phyloP scores from a whole-genome alignment of 768 basidiomycete genomes.

The Cyathus striatus region DNA sequence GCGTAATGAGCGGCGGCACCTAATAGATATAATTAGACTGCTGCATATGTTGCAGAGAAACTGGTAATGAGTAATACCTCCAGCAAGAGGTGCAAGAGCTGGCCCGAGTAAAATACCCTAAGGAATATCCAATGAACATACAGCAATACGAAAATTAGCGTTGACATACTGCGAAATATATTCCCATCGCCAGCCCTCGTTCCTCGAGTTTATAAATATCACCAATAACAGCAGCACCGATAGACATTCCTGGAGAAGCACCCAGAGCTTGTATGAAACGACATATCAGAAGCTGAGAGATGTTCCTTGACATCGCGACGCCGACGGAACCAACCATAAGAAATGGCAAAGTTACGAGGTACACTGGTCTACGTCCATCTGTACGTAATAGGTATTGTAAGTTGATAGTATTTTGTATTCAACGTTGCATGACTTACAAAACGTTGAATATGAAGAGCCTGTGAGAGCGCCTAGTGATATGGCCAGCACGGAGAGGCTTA shows the following conservation, averaged over 20 bases:
- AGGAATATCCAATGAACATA: background rate
- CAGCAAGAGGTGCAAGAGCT: conserved; percentile 53
- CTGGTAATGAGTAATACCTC: conserved; percentile 28
- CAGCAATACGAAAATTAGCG: background rate
- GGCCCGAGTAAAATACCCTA: conserved; percentile 54
- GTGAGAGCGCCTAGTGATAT: conserved; percentile 20
- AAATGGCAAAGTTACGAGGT: conserved; percentile 56
- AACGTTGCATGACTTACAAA: conserved; percentile 16
- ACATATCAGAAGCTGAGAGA: conserved; percentile 48
- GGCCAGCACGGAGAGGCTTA: conserved; percentile 26
- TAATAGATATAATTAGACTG: conserved; percentile 7
- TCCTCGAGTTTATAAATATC: conserved; percentile 61
- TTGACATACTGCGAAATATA: conserved; percentile 44
- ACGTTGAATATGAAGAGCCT: conserved; percentile 28
- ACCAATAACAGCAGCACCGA: conserved; percentile 51
- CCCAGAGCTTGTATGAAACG: conserved; percentile 64
- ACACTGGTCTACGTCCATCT: conserved; percentile 62
- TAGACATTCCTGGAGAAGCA: conserved; percentile 44
- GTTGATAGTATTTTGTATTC: background rate
- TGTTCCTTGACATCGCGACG: conserved; percentile 37
- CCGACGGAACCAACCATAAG: conserved; percentile 56
- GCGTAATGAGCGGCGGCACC: conserved; percentile 43
- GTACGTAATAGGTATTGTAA: background rate
- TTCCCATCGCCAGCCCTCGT: conserved; percentile 48
- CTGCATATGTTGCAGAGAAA: background rate